phyloP scores from a whole-genome alignment of 1,284 basidiomycete species.

The Chondrostereum purpureum region DNA sequence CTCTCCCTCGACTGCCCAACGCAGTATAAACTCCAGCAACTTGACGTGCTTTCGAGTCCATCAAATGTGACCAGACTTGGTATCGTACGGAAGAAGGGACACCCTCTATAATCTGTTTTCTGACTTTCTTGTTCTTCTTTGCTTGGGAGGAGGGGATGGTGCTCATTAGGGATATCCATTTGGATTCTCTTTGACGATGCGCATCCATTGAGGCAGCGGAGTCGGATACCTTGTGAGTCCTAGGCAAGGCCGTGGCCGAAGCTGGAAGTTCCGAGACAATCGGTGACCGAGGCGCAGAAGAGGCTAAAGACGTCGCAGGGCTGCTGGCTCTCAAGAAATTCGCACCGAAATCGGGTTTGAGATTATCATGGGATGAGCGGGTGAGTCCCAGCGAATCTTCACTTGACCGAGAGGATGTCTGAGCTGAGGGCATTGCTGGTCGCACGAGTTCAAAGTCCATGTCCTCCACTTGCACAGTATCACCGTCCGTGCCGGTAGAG shows the following conservation, averaged over 20 bases:
- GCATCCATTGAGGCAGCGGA: slow-evolving; percentile 46
- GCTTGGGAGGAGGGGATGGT: slow-evolving; percentile 58
- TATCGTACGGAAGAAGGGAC: slow-evolving; percentile 84
- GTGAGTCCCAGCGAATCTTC: slow-evolving; percentile 43
- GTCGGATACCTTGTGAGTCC: slow-evolving; percentile 14
- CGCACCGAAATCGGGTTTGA: slow-evolving; percentile 20
- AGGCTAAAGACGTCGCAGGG: slow-evolving; percentile 28
- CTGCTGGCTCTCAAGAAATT: slow-evolving; percentile 38
- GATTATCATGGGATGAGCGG: slow-evolving; percentile 26
- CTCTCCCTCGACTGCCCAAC: slow-evolving; percentile 52
- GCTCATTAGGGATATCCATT: slow-evolving; percentile 69
- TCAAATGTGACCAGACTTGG: slow-evolving; percentile 79
- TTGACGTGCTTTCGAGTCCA: slow-evolving; percentile 64
- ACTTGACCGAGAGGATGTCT: slow-evolving; percentile 40
- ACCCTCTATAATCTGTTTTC: slow-evolving; percentile 70
- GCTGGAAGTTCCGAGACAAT: slow-evolving; percentile 14
- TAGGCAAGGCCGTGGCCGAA: neutral
- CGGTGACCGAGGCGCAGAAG: slow-evolving; percentile 20
- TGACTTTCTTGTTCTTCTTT: slow-evolving; percentile 79
- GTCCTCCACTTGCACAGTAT: slow-evolving; percentile 62
- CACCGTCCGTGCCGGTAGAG: slow-evolving; percentile 14
- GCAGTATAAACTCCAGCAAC: slow-evolving; percentile 68
- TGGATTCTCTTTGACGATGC: slow-evolving; percentile 66
- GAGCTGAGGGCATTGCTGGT: slow-evolving; percentile 42
- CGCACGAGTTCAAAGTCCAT: slow-evolving; percentile 74